Base-by-base conservation (phyloP, 164 flowering plant species). In the Paratinospora sagittata region DNA sequence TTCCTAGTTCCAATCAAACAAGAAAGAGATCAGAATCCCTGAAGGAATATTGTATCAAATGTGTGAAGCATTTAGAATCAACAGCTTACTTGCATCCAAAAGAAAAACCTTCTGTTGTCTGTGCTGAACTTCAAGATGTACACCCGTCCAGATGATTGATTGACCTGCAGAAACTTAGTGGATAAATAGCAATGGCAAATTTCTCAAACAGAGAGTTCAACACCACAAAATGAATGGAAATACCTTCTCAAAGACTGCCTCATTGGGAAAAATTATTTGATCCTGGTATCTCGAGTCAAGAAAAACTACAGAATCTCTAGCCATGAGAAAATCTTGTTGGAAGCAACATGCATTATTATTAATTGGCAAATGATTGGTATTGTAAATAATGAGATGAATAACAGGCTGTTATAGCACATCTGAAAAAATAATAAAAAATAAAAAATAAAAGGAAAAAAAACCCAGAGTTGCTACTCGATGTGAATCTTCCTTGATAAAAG, bases 211-310 rank as follows among this genome's bases (percentile, higher is more conserved):
- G 7, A 24, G n/a, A 1, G 9, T 36, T 11, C 65, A 57, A 69
- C 2, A 34, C 27, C 3, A 43, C 13, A 24, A 2, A 67, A 67
- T 13, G 19, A 62, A 14, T 30, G 26, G 65, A 5, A n/a, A 57
- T 84, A 94, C 98, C 97, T 92, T 95, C 83, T 95, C 99, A 82
- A 91, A 95, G 68, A 88, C 83, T 61, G 97, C 97, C 73, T 92
- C 99, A 21, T 95, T 86, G 10, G 99, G 99, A 74, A 95, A 95
- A 14, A 95, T 75, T 70, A 95, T 91, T 74, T 92, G 96, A 80
- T 95, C 97, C 98, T 94, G 75, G 72, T 57, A 66, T n/a, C 68
- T 73, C 39, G 27, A 19, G 84, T 91, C 74, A 89, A 87, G 91
- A 82, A 76, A 80, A 77, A 74, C 49, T 70, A 73, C 23, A 47